Percentiles rank a stretch among this genome's conserved stretches.
Evolutionary conservation across 768 basidiomycete species (phyloP).

Genomic region (Tephrocybe sp.): DNA sequence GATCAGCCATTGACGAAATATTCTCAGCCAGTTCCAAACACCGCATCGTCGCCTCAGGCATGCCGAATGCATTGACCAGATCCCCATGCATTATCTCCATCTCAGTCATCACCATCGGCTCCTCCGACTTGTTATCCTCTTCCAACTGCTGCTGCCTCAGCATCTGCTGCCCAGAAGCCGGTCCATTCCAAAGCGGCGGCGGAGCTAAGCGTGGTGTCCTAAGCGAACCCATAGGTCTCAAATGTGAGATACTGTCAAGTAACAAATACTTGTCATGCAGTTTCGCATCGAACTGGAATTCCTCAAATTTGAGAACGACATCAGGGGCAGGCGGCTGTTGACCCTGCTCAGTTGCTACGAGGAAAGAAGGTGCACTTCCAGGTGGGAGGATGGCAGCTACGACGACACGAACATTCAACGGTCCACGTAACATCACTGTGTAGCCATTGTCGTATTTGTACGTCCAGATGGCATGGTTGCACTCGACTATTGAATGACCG

Average conservation of each 20-base stretch:
- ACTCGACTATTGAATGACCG: slow-evolving; percentile 66
- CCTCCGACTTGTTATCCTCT: slow-evolving; percentile 66
- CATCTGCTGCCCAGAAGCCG: slow-evolving; percentile 7
- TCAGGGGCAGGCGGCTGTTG: slow-evolving; percentile 18
- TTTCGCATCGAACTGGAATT: slow-evolving; percentile 73
- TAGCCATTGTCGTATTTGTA: slow-evolving; percentile 82
- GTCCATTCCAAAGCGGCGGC: slow-evolving; percentile 24
- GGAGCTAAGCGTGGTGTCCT: slow-evolving; percentile 34
- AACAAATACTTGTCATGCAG: slow-evolving; percentile 73
- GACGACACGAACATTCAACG: slow-evolving; percentile 66
- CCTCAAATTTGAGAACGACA: slow-evolving; percentile 62
- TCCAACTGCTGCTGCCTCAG: slow-evolving; percentile 22
- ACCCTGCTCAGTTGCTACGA: not conserved
- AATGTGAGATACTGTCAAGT: slow-evolving; percentile 62
- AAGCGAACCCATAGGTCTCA: slow-evolving; percentile 43
- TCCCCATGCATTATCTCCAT: slow-evolving; percentile 72
- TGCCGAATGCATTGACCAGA: slow-evolving; percentile 86
- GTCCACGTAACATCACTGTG: slow-evolving; percentile 73
- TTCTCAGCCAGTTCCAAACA: slow-evolving; percentile 87
- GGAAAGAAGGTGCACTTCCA: slow-evolving; percentile 22
- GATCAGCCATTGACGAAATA: slow-evolving; percentile 76
- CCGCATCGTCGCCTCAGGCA: slow-evolving; percentile 87
- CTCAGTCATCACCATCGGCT: slow-evolving; percentile 60
- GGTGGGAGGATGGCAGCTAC: slow-evolving; percentile 32
- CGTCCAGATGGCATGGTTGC: slow-evolving; percentile 75